Percentiles rank a stretch among this genome's conserved stretches.
phyloP scores from a whole-genome alignment of 176 grass and related monocot species.

The Paspalum vaginatum region DNA sequence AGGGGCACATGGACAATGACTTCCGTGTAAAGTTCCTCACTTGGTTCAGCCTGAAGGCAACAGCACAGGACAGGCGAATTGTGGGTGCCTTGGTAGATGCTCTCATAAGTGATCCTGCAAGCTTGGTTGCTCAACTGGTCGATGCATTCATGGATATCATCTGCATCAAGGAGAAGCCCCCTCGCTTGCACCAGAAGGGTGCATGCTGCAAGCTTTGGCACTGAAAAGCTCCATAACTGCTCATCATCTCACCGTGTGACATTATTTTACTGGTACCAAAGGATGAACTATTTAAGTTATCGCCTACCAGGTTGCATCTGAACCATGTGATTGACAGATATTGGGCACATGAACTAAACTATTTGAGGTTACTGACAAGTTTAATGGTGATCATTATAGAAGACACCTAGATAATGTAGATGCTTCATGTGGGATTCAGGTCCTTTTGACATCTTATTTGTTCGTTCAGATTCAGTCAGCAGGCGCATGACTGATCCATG shows the following conservation, averaged over 20 bases:
- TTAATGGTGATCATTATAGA: not conserved
- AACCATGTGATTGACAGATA: slow-evolving; percentile 2
- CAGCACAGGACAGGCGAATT: slow-evolving; percentile 67
- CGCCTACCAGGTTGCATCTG: not conserved
- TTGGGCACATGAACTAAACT: slow-evolving; percentile 10
- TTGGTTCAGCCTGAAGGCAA: slow-evolving; percentile 98
- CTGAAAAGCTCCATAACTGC: slow-evolving; percentile 36
- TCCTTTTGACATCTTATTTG: slow-evolving; percentile 29
- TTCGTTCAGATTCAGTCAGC: not conserved
- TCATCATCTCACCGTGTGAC: not conserved
- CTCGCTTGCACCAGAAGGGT: slow-evolving; percentile 40
- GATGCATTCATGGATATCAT: slow-evolving; percentile 78
- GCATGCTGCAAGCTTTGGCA: slow-evolving; percentile 61
- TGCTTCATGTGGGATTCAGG: slow-evolving; percentile 10
- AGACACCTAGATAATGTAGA: not conserved
- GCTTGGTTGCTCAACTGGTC: slow-evolving; percentile 68
- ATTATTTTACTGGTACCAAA: slow-evolving; percentile 37
- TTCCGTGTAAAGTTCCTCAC: slow-evolving; percentile 89
- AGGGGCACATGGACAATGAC: slow-evolving; percentile 77
- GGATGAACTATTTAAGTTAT: slow-evolving; percentile 16
- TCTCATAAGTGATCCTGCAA: slow-evolving; percentile 67
- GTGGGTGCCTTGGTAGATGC: slow-evolving; percentile 76
- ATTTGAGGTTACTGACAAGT: slow-evolving; percentile 14
- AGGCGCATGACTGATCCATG: not conserved
- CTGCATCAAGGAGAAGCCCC: slow-evolving; percentile 64